Base-by-base conservation (phyloP, 768 basidiomycete genomes). In the Lanmaoa pseudosensibilis region DNA sequence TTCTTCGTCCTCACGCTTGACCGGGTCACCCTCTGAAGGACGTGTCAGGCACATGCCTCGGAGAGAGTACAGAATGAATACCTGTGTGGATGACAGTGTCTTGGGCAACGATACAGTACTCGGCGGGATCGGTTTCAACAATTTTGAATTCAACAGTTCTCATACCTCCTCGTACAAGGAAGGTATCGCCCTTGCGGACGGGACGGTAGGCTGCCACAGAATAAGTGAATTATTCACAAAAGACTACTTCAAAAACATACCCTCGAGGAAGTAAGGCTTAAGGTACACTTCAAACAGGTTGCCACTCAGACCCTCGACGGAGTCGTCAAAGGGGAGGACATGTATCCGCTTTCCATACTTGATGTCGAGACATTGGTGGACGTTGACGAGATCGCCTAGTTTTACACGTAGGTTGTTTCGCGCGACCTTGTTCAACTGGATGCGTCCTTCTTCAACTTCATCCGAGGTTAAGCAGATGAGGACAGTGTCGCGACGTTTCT, bases 381-480 rank as follows among this genome's bases (percentile, higher is more conserved):
- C 94, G 59, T 91, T 92, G 70, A 94, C 94, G 53, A 98, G 82
- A 74, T 99, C 97, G 41, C 92, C 96, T 41, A 98, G 87, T 79
- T 98, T 98, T 65, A 98, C 93, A 53, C 96, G 92, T 46, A 98
- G 77, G 77, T 99, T 98, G 79, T 98, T 96, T 55, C 97, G 92
- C n/a, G 97, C 97, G 36, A 99, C 97, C 75, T 98, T 98, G 87
- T 99, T 99, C 77, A 99, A 78, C 67, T 97, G 95, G 60, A 99
- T 95, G 71, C 92, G 92, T 55, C 97, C 96, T 75, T 98, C 97
- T 65, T 98, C 97, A 58, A 98, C 92, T 59, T 96, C 93, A 67
- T 98, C 97, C 39, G 90, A 91, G 68, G 89, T 90, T 68, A 99
- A 75, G 68, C 94, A 97, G 72, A 98, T 98, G 59, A 99, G 87